Base-by-base conservation (phyloP, 768 basidiomycete species). In the Cubamyces sp. region DNA sequence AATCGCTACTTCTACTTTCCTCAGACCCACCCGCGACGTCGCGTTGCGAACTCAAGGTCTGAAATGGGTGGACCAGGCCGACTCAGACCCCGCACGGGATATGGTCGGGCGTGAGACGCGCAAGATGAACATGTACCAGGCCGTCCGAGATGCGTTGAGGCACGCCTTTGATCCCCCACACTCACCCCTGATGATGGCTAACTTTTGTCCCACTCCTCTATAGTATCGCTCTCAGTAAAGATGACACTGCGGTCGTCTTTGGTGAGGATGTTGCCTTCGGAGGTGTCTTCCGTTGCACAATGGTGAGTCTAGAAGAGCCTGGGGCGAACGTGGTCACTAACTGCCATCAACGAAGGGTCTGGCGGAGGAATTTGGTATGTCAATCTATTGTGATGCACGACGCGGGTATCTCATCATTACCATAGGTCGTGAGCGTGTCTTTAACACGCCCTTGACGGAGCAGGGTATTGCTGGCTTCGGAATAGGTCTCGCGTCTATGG, bases 391-490 rank as follows among this genome's bases (percentile, higher is more conserved):
- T 11, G 11, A 7, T 4, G 16, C 34, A 45, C 9, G 6, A 6
- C 7, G 45, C 21, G 23, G 50, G 21, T 7, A 34, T 11, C 37
- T 59, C 16, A 26, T 42, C 9, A 45, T 48, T 28, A 0, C 34
- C 68, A 3, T 11, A 94, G 92, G 94, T 23, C 84, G 87, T 50
- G 94, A 96, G 73, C 87, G 95, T 45, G 93, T 98, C 48, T 97
- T 98, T 75, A 97, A 98, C 74, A 98, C 95, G 0, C 95, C 95
- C 3, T 74, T 97, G 55, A 92, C 91, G 1, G 93, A 94, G 69
- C 93, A 94, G 75, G 95, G 95, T 9, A 96, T 98, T 60, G 94
- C 91, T 34, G 95, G 95, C 16, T 97, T 97, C 70, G 96, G 91
- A 2, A 92, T 97, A 50, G 95, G 96, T 15, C 74, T 96, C 61